Evolutionary conservation across 495 filamentous ascomycete genomes (phyloP).

Genomic region (Trichoderma orchidacearum): DNA sequence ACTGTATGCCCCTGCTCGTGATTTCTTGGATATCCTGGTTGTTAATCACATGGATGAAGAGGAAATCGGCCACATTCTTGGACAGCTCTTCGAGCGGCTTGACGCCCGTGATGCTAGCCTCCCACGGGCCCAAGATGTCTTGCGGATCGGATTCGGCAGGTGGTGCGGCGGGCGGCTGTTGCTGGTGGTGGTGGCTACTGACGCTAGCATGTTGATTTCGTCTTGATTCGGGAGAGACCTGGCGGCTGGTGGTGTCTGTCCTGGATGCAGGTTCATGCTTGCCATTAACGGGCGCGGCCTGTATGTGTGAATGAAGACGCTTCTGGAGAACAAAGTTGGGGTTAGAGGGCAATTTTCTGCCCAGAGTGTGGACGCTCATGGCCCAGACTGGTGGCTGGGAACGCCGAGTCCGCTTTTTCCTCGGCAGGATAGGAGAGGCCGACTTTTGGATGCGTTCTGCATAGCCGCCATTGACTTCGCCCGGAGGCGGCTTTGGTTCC

Average conservation of each 20-base stretch:
- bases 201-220: conserved; percentile 7
- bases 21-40: conserved; percentile 41
- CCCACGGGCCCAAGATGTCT: conserved; percentile 48
- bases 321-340: conserved; percentile 25
- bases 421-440: conserved; percentile 14
- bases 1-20: conserved; percentile 42
- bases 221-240: conserved; percentile 32
- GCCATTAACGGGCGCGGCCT: conserved; percentile 19
- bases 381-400: conserved; percentile 32
- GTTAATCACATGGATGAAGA: conserved; percentile 53
- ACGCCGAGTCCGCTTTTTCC: conserved; percentile 23
- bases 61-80: conserved; percentile 56
- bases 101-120: conserved; percentile 52
- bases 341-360: conserved; percentile 6
- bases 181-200: no score
- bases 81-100: conserved; percentile 56
- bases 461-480: conserved; percentile 28
- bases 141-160: neutral
- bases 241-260: conserved; percentile 25
- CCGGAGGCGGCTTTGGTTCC: conserved; percentile 24
- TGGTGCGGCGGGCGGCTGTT: neutral
- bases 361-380: conserved; percentile 11
- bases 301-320: conserved; percentile 9
- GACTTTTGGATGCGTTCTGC: conserved; percentile 7
- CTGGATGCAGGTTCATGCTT: conserved; percentile 13